Conservation (phyloP, 345 rosid species). For the Populus deltoides region DNA sequence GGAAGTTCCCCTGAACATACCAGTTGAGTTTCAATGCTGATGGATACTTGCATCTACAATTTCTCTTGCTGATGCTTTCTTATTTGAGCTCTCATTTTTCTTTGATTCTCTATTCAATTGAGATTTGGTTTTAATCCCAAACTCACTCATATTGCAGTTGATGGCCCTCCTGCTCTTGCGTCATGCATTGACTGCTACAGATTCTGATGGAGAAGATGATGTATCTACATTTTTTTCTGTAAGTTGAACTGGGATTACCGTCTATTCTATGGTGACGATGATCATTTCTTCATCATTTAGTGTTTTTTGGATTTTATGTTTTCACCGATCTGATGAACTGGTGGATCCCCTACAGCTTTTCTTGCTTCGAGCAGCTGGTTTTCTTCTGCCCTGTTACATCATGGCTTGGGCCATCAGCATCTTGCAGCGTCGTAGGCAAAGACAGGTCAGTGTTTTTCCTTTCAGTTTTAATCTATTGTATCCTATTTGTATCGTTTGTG, state of each 20-base stretch:
- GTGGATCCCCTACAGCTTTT: slow-evolving; percentile 56
- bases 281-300: background rate
- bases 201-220: slow-evolving; percentile 62
- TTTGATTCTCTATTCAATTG: background rate
- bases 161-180: slow-evolving; percentile 84
- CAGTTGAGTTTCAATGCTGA: background rate
- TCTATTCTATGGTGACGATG: background rate
- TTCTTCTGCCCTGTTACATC: slow-evolving; percentile 92
- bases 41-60: background rate
- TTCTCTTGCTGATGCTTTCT: slow-evolving; percentile 5
- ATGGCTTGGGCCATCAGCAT: slow-evolving; percentile 99
- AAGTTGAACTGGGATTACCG: slow-evolving; percentile 28
- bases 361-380: slow-evolving; percentile 70
- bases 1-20: background rate
- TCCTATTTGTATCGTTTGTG: background rate
- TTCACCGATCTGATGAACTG: slow-evolving; percentile 1
- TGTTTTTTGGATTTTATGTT: background rate
- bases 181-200: slow-evolving; percentile 66
- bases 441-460: slow-evolving; percentile 55
- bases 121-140: slow-evolving; percentile 5
- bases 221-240: slow-evolving; percentile 74
- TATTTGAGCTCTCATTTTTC: background rate
- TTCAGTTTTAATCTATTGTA: background rate
- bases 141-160: slow-evolving; percentile 40
- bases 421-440: slow-evolving; percentile 87